Percentiles rank a stretch among this genome's conserved stretches.
Evolutionary conservation across 2,329 filamentous ascomycete genomes (phyloP).

Genomic region (Alternaria sp.): DNA sequence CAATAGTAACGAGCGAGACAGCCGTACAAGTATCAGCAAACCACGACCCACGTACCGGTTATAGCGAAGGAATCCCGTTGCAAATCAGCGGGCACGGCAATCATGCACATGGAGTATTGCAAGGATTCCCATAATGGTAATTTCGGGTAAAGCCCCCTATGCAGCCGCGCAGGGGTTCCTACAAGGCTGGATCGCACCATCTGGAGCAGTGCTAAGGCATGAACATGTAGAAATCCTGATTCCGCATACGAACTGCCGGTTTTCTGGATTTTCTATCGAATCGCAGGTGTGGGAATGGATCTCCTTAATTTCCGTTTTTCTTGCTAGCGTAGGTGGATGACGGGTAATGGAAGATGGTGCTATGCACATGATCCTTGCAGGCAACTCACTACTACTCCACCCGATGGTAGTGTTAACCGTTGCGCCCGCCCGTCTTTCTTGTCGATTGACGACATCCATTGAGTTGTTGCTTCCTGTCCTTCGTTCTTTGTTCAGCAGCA

Average conservation of each 20-base stretch:
- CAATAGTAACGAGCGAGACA: conserved; percentile 15
- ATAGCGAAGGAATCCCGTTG: conserved; percentile 20
- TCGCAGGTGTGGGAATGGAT: conserved; percentile 18
- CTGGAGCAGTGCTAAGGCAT: conserved; percentile 20
- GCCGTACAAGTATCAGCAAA: conserved; percentile 21
- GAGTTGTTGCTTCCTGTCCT: conserved; percentile 20
- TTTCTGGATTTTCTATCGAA: conserved; percentile 9
- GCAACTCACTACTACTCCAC: conserved; percentile 24
- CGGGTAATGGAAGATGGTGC: conserved; percentile 18
- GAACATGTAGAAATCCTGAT: conserved; percentile 28
- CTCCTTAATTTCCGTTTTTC: conserved; percentile 38
- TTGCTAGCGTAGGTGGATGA: conserved; percentile 12
- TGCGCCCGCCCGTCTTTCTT: not conserved
- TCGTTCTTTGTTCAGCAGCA: conserved; percentile 19
- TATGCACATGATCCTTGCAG: conserved; percentile 29
- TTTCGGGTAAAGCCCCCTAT: conserved; percentile 45
- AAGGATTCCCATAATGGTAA: conserved; percentile 34
- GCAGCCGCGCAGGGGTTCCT: conserved; percentile 23
- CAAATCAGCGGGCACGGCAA: conserved; percentile 17
- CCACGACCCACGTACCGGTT: conserved; percentile 21
- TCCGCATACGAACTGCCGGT: conserved; percentile 10
- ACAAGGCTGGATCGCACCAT: conserved; percentile 30
- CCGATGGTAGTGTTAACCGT: conserved; percentile 26
- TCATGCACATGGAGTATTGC: conserved; percentile 23
- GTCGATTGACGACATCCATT: conserved; percentile 18